These are phyloP conservation scores for Capsicum pubescens DNA, from an alignment of 257 asterid species.

Conservation along the genomic window DNA sequence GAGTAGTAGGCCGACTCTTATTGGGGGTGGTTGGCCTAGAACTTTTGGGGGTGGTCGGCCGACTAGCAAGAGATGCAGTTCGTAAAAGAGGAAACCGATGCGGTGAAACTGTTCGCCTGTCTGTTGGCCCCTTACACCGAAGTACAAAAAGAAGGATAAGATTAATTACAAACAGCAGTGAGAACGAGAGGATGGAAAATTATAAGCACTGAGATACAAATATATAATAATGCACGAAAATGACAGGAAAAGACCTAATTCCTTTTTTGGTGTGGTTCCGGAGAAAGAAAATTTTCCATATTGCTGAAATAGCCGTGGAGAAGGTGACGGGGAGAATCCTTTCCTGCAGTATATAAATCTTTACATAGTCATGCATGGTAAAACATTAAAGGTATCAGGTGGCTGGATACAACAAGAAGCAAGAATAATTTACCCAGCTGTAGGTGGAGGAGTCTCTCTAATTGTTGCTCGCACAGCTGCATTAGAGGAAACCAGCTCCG, in stretches of 20 bases:
- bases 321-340: slow-evolving; percentile 47
- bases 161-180: neutral
- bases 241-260: slow-evolving; percentile 56
- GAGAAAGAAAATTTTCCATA: slow-evolving; percentile 64
- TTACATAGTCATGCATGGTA: neutral
- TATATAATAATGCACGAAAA: neutral
- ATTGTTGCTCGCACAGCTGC: slow-evolving; percentile 79
- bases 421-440: slow-evolving; percentile 50
- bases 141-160: slow-evolving; percentile 29
- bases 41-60: slow-evolving; percentile 69
- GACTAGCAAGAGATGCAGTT: slow-evolving; percentile 72
- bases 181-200: neutral
- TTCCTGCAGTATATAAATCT: slow-evolving; percentile 47
- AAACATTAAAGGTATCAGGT: neutral
- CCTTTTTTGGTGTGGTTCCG: slow-evolving; percentile 51
- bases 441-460: slow-evolving; percentile 65
- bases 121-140: slow-evolving; percentile 41
- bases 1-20: slow-evolving; percentile 73
- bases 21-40: slow-evolving; percentile 79
- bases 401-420: neutral
- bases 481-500: slow-evolving; percentile 1
- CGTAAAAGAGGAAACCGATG: slow-evolving; percentile 84
- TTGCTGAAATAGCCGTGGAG: slow-evolving; percentile 45
- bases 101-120: slow-evolving; percentile 76
- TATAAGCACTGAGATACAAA: neutral